Conservation (phyloP, 345 rosid genomes). For the Citrus australasica region DNA sequence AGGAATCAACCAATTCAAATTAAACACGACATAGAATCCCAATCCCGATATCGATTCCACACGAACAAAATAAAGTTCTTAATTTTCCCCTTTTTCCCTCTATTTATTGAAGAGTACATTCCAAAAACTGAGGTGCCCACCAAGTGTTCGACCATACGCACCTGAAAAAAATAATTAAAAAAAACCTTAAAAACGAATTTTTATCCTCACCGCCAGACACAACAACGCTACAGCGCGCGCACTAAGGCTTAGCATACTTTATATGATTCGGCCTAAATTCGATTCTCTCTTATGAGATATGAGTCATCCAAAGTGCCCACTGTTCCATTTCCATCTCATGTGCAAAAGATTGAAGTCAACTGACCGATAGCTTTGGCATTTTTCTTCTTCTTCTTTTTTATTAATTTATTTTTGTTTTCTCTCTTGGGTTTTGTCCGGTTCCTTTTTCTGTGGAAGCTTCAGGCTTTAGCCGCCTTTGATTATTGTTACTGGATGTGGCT, state of each 20-base stretch:
- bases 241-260: neutral
- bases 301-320: neutral
- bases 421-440: neutral
- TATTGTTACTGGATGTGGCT: neutral
- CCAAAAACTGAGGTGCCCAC: neutral
- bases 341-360: neutral
- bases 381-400: too few relatives aligned
- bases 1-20: neutral
- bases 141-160: neutral
- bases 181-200: neutral
- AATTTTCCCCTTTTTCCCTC: accelerated
- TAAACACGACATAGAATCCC: neutral
- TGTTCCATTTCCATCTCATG: neutral
- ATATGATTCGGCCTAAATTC: neutral
- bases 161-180: neutral
- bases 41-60: neutral
- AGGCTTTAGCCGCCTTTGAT: neutral
- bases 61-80: neutral
- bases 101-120: neutral
- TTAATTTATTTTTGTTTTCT: neutral
- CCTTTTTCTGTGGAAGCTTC: neutral
- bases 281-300: neutral
- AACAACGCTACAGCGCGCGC: neutral
- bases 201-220: neutral
- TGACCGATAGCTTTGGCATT: neutral